Base-by-base conservation (phyloP, 495 filamentous ascomycete species). In the Lophiotrema nucula region DNA sequence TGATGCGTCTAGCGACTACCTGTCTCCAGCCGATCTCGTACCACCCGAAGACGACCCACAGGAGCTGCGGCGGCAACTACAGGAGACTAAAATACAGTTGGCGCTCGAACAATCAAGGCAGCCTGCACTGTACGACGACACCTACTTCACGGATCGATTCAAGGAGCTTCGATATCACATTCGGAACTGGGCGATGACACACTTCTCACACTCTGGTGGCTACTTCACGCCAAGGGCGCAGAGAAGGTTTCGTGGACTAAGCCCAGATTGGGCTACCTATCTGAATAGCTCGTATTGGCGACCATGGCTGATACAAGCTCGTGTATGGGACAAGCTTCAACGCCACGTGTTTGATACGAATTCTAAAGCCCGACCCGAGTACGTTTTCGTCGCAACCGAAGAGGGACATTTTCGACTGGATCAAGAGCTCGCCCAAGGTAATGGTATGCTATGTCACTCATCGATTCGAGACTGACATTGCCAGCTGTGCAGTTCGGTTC, bases 291-390 rank as follows among this genome's bases (percentile, higher is more conserved):
- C 15, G 25, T 2, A 39, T 22, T 39, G 8, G 4, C 48, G 48
- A 15, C 31, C 48, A 21, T 38, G 48, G 48, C 31, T 52, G 11
- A 52, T 52, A 18, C 48, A 52, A 22, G 48, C 48, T 16, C 26
- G 31, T 2, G 10, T 52, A 6, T 52, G 48, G 48, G 26, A 39
- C 16, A 37, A 22, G 3, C 23, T 52, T 10, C 11, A 39, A 16
- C 27, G 18, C 4, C 48, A 22, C 22, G 16, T 47, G 4, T 47
- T 47, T 26, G 22, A 47, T 47, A 8, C 8, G 26, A 19, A 33
- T n/a, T 51, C 11, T 15, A 12, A 51, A 8, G 8, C 4, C 8
- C 4, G 25, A 13, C 25, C 16, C n/a, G 18, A 37, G 15, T 39
- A 38, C 22, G 10, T 47, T 4, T 47, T 47, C 22, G 44, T 16